Evolutionary conservation across 2,329 filamentous ascomycete species (phyloP).

Genomic region (Stagonosporopsis cucurbitacearum): DNA sequence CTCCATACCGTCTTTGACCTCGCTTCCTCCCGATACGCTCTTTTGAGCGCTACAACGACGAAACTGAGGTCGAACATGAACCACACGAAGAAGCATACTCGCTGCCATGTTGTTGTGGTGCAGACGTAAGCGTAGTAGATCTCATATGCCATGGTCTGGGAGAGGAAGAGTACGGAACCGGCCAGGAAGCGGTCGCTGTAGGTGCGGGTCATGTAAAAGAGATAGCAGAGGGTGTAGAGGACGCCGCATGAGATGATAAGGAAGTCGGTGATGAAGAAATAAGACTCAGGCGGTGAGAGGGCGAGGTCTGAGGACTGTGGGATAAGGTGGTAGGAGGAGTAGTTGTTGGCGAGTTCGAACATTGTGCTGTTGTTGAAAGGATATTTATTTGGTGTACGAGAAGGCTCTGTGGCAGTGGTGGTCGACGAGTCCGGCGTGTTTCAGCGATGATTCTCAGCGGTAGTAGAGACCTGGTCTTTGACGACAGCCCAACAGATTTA

Average conservation of each 20-base stretch:
- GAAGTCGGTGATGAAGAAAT: conserved; percentile 52
- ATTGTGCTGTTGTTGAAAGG: conserved; percentile 21
- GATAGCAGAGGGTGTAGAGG: conserved; percentile 51
- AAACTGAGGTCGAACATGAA: conserved; percentile 49
- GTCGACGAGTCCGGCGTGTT: conserved; percentile 1
- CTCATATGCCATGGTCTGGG: conserved; percentile 49
- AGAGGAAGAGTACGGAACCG: conserved; percentile 41
- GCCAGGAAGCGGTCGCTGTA: conserved; percentile 46
- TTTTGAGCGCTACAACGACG: conserved; percentile 40
- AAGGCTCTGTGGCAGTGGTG: not conserved
- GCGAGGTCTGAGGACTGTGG: conserved; percentile 59
- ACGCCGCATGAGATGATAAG: conserved; percentile 51
- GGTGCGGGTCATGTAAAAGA: conserved; percentile 50
- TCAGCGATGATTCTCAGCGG: not conserved
- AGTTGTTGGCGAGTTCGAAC: conserved; percentile 39
- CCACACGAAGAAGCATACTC: conserved; percentile 48
- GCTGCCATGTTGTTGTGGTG: conserved; percentile 45
- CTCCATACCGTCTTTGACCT: conserved; percentile 31
- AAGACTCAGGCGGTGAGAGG: conserved; percentile 48
- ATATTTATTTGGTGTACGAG: not conserved
- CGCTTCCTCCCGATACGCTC: conserved; percentile 34
- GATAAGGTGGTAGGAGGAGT: conserved; percentile 56
- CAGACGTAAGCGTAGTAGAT: conserved; percentile 50
- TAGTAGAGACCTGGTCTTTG: no score
- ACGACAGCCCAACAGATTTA: not conserved